Conservation (phyloP, 176 grass and related monocot species). For the Lolium perenne region DNA sequence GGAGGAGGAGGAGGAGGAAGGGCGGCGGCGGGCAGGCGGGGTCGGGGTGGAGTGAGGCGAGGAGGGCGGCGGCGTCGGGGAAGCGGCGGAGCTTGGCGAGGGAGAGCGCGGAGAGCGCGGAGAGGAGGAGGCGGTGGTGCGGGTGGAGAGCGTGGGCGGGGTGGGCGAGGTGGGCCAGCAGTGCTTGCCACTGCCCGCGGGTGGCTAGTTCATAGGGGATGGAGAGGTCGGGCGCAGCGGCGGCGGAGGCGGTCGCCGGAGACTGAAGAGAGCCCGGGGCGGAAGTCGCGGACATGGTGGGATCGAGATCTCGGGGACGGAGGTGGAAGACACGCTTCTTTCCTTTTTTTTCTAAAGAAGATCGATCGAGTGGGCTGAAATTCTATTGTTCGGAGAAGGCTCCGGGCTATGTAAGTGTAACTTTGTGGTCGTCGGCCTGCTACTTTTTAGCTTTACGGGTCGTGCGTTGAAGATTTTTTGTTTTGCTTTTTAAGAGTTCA, state of each 20-base stretch:
- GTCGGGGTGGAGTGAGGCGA: constrained; percentile 68
- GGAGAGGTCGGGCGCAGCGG: constrained; percentile 46
- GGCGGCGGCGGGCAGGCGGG: constrained; percentile 67
- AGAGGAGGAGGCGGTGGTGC: constrained; percentile 74
- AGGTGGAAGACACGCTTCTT: not conserved
- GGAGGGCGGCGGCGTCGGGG: constrained; percentile 64
- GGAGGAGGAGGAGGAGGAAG: constrained; percentile 79
- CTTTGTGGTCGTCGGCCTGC: too few species aligned
- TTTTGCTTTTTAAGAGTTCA: too few species aligned
- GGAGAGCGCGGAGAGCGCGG: constrained; percentile 74
- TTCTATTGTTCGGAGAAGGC: not conserved
- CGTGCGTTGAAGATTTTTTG: too few species aligned
- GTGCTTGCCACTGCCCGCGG: constrained; percentile 86
- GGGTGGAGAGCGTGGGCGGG: constrained; percentile 54
- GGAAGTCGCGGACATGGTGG: constrained; percentile 40
- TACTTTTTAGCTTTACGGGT: too few species aligned
- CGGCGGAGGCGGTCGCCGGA: constrained; percentile 15
- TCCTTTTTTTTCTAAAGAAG: not conserved
- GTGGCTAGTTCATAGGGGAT: constrained; percentile 69
- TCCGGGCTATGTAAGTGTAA: too few species aligned
- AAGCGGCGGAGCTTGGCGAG: constrained; percentile 89
- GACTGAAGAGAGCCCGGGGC: constrained; percentile 6
- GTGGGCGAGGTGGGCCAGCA: constrained; percentile 63
- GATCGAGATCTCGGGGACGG: constrained; percentile 19
- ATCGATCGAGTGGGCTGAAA: not conserved